Base-by-base conservation (phyloP, 345 rosid genomes). In the Limnanthes douglasii region DNA sequence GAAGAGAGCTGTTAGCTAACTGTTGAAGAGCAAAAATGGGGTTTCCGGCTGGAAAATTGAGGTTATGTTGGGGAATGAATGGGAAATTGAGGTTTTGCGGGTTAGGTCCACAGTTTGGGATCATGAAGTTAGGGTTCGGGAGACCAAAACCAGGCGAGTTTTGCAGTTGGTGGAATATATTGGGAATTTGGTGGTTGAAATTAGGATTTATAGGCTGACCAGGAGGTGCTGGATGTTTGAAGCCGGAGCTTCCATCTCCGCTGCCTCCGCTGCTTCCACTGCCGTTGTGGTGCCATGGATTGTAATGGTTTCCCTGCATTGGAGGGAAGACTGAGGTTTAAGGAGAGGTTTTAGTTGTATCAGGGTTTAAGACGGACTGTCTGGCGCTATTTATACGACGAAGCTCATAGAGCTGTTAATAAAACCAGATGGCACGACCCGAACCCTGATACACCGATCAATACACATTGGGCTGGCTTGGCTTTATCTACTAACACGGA, bases 231-330 rank as follows among this genome's bases (percentile, higher is more conserved):
- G 37, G 47, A 15, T 34, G 50, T 11, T 43, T 45, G 10, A 48
- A 48, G 34, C 63, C 54, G 56, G 49, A 36, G 31, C 31, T 39
- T 20, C 10, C 13, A 36, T 15, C 30, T 19, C 11, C 22, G 46
- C 28, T 49, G 36, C 49, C 48, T 33, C 62, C 37, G 11, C 39
- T 31, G 35, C 38, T 11, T n/a, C 13, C 36, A 4, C 36, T 41
- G 41, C 45, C 55, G 15, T 18, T 14, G 41, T 8, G 37, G 19
- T 42, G 7, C 61, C 61, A 56, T 31, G 50, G 37, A 16, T 37
- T 50, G 26, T 56, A 54, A 37, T 46, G 61, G 15, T 56, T 56
- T 37, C 61, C 50, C 32, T 56, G 56, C 62, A 56, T 50, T 37
- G 24, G 49, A n/a, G n/a, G n/a, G n/a, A n/a, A n/a, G n/a, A n/a